Conservation (phyloP, 805 yeast genomes). For the Lipomyces mesembrius region DNA sequence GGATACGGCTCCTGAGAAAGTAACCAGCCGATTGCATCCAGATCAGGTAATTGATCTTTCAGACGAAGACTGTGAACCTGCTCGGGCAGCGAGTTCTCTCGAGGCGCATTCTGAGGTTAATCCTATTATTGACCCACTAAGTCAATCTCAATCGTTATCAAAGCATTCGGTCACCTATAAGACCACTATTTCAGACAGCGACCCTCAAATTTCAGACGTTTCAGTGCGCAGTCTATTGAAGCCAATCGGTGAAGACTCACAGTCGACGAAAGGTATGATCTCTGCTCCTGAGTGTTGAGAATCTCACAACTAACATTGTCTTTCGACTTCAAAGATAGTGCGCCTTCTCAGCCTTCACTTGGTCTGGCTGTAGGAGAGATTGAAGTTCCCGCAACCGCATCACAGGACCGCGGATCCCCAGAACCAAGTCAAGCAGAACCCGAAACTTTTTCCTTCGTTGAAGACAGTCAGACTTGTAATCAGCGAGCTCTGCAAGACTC, state of each 20-base stretch:
- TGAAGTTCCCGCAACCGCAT: background rate
- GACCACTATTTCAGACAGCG: background rate
- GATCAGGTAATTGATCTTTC: background rate
- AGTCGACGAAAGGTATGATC: background rate
- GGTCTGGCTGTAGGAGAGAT: background rate
- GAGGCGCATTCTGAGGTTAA: background rate
- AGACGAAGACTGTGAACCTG: background rate
- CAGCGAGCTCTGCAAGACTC: background rate
- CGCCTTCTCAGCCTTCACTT: background rate
- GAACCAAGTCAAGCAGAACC: background rate
- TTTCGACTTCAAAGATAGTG: background rate
- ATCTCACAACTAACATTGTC: background rate
- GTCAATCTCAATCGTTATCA: background rate
- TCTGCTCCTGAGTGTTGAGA: background rate
- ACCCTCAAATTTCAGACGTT: background rate
- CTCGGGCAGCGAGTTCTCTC: background rate
- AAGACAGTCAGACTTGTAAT: constrained; percentile 2
- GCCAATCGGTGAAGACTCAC: background rate
- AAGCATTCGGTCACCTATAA: background rate
- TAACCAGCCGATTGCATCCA: background rate
- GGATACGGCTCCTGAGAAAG: background rate
- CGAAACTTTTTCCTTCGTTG: background rate
- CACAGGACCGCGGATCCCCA: background rate
- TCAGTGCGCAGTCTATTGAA: background rate
- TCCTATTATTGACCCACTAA: background rate